A percentile compares a stretch with the other conserved stretches of the same genome.
phyloP scores from a whole-genome alignment of 1,284 basidiomycete species.

The Fomitopsis palustris region DNA sequence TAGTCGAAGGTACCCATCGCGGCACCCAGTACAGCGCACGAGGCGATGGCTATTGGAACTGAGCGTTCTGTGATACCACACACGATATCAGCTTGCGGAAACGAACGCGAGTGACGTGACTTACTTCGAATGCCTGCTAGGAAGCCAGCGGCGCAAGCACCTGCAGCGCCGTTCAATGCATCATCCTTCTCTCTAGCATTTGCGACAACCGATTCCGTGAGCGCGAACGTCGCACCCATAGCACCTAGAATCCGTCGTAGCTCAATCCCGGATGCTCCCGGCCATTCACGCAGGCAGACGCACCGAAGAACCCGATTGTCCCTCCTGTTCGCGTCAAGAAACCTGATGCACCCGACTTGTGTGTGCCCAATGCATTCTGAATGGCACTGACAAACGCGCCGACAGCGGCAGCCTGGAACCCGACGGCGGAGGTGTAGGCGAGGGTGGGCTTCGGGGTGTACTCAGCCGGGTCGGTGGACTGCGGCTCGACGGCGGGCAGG shows the following conservation, averaged over 20 bases:
- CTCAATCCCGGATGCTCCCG: constrained; percentile 13
- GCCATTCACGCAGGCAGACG: constrained; percentile 21
- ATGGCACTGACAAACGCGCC: constrained; percentile 79
- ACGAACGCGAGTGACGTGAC: constrained; percentile 21
- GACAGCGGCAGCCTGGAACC: constrained; percentile 67
- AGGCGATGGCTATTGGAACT: constrained; percentile 78
- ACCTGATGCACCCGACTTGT: constrained; percentile 86
- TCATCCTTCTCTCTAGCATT: constrained; percentile 84
- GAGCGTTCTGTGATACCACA: constrained; percentile 62
- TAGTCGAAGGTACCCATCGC: constrained; percentile 85
- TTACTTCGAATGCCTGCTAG: constrained; percentile 81
- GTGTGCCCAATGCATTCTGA: constrained; percentile 81
- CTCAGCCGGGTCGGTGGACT: constrained; percentile 11
- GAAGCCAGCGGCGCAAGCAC: constrained; percentile 92
- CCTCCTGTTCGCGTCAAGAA: constrained; percentile 77
- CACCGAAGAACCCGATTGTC: constrained; percentile 82
- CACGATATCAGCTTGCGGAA: constrained; percentile 11
- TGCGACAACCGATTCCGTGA: constrained; percentile 77
- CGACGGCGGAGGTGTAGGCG: constrained; percentile 57
- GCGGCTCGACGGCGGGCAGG: constrained; percentile 8
- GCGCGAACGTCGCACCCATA: constrained; percentile 88
- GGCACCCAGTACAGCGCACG: constrained; percentile 78
- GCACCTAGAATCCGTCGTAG: constrained; percentile 54
- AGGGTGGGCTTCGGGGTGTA: constrained; percentile 61
- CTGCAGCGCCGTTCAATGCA: constrained; percentile 80